Evolutionary conservation across 1,139 yeast species (phyloP).

Genomic region (Yamadazyma membranifaciens): DNA sequence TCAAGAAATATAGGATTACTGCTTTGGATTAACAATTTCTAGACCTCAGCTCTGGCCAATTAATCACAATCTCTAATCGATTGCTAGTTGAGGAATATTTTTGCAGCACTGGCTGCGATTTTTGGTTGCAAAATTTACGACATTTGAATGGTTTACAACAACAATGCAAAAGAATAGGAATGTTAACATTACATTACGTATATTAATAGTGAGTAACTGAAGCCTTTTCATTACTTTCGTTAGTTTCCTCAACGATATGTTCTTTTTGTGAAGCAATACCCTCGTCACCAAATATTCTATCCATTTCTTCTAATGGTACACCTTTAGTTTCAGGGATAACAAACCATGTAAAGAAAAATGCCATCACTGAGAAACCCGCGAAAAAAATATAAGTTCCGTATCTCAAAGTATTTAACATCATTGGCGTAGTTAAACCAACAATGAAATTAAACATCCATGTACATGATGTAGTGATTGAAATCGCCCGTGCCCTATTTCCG

Average conservation of each 20-base stretch:
- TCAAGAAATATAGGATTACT: no score
- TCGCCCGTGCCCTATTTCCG: conserved; percentile 34
- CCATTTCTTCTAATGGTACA: conserved; percentile 31
- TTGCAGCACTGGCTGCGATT: no score
- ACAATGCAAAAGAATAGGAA: no score
- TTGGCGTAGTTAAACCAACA: conserved; percentile 29
- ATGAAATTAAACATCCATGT: conserved; percentile 37
- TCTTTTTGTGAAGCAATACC: conserved; percentile 13
- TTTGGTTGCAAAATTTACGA: no score
- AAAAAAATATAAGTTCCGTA: conserved; percentile 27
- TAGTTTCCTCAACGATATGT: conserved; percentile 11
- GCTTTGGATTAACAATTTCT: no score
- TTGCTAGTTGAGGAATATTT: no score
- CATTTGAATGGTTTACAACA: no score
- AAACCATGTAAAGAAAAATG: conserved; percentile 21
- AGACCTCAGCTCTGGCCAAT: no score
- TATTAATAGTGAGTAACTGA: conserved; percentile 2
- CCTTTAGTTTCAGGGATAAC: conserved; percentile 32
- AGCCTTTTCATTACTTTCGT: conserved; percentile 3
- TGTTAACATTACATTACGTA: no score
- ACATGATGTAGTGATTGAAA: conserved; percentile 32
- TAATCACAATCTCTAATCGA: no score
- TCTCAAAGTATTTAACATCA: conserved; percentile 22
- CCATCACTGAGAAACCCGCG: conserved; percentile 23
- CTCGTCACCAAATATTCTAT: conserved; percentile 21